Conservation (phyloP, 805 yeast species). For the Phaffomyces antillensis region DNA sequence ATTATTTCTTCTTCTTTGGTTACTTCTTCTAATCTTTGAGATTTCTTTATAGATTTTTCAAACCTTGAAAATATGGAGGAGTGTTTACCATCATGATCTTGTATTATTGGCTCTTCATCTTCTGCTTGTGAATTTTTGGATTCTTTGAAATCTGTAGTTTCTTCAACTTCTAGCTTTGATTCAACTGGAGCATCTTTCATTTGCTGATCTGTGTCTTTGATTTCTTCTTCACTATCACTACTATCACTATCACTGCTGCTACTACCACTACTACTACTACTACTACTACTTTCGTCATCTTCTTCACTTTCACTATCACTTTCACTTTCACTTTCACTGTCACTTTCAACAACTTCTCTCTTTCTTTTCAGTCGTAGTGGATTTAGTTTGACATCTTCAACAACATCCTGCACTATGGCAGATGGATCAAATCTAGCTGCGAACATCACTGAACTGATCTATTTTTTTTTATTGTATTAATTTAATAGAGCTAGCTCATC, state of each 20-base stretch:
- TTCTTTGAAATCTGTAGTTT: not conserved
- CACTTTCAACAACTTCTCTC: constrained; percentile 14
- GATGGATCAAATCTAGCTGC: constrained; percentile 59
- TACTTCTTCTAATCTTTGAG: constrained; percentile 1
- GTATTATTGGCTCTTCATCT: constrained; percentile 13
- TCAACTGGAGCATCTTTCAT: not conserved
- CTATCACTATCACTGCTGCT: no score
- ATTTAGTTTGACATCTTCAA: not conserved
- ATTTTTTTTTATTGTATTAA: no score
- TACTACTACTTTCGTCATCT: constrained; percentile 8
- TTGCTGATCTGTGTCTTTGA: constrained; percentile 4
- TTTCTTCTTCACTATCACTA: constrained; percentile 1
- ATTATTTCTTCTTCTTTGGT: constrained; percentile 4
- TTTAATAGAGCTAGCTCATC: not conserved
- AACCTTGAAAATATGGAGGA: constrained; percentile 47
- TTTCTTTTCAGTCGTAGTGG: constrained; percentile 16
- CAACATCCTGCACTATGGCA: constrained; percentile 10
- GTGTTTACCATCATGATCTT: constrained; percentile 35
- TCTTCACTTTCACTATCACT: not conserved
- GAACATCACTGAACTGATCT: constrained; percentile 34
- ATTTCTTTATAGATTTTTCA: constrained; percentile 31
- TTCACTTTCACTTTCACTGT: constrained; percentile 11
- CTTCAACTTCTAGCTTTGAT: not conserved
- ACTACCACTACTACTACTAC: constrained; percentile 2
- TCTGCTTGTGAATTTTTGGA: not conserved